phyloP scores from a whole-genome alignment of 2,329 filamentous ascomycete species.

The Bretziella fagacearum region DNA sequence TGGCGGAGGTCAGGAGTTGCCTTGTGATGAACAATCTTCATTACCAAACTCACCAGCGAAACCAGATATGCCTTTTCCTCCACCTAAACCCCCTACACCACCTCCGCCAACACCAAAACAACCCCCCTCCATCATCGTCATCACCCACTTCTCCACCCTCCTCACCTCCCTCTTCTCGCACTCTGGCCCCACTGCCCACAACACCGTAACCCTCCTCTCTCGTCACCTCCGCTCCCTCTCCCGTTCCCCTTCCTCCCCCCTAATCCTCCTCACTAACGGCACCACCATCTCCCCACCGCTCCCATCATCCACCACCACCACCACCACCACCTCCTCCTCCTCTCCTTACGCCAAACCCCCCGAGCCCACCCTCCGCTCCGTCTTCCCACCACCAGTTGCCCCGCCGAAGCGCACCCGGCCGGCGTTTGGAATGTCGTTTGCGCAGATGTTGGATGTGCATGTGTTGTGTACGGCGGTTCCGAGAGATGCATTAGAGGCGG shows the following conservation, averaged over 20 bases:
- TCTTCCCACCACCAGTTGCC: no score
- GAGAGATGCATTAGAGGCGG: conserved; percentile 16
- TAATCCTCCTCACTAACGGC: conserved; percentile 39
- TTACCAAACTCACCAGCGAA: background rate
- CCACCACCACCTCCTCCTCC: background rate
- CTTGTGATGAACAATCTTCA: no score
- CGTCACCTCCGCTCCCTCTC: background rate
- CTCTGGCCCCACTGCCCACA: background rate
- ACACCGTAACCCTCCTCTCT: no score
- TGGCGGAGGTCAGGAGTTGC: no score
- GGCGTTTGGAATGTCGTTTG: conserved; percentile 37
- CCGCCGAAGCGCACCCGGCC: conserved; percentile 26
- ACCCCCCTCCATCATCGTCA: background rate
- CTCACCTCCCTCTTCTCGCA: background rate
- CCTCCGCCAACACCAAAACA: background rate
- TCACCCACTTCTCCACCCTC: background rate
- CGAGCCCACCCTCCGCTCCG: no score
- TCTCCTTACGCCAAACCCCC: background rate
- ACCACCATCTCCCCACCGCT: conserved; percentile 19
- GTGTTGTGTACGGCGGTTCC: conserved; percentile 33
- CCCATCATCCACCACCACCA: no score
- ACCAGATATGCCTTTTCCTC: background rate
- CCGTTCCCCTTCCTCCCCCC: conserved; percentile 22
- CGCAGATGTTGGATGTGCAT: conserved; percentile 38
- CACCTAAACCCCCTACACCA: background rate